Conservation (phyloP, 768 basidiomycete genomes). For the Wakefieldia striispora region DNA sequence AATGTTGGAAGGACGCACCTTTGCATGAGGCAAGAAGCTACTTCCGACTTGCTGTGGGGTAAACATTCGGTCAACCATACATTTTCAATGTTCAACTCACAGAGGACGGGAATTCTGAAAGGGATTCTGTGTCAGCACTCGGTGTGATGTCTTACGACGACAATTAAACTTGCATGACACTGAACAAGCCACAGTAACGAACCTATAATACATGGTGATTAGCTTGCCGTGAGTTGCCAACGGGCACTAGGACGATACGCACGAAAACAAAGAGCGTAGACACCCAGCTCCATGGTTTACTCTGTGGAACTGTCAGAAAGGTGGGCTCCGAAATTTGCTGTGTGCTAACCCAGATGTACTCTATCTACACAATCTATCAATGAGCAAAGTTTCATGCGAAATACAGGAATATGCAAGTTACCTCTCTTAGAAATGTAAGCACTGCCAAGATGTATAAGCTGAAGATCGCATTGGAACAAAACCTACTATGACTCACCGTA, state of each 20-base stretch:
- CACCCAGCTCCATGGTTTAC: background rate
- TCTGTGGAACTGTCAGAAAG: background rate
- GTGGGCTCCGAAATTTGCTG: background rate
- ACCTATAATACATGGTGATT: background rate
- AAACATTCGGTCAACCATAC: background rate
- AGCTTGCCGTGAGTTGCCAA: background rate
- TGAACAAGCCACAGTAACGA: slow-evolving; percentile 4
- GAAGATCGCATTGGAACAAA: too few species aligned
- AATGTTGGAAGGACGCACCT: background rate
- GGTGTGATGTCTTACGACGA: background rate
- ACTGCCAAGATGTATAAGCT: background rate
- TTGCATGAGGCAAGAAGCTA: background rate
- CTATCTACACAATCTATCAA: background rate
- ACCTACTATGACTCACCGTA: slow-evolving; percentile 1
- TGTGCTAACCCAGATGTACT: slow-evolving; percentile 7
- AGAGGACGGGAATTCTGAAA: background rate
- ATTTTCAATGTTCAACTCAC: background rate
- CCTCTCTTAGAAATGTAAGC: slow-evolving; percentile 9
- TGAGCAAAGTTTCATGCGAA: background rate
- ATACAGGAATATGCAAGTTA: background rate
- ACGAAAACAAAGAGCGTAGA: background rate
- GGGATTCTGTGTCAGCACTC: too few species aligned
- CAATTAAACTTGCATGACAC: background rate
- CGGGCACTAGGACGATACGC: background rate
- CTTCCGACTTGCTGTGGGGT: background rate